phyloP scores from a whole-genome alignment of 768 basidiomycete species.

The Amanita rimosa region DNA sequence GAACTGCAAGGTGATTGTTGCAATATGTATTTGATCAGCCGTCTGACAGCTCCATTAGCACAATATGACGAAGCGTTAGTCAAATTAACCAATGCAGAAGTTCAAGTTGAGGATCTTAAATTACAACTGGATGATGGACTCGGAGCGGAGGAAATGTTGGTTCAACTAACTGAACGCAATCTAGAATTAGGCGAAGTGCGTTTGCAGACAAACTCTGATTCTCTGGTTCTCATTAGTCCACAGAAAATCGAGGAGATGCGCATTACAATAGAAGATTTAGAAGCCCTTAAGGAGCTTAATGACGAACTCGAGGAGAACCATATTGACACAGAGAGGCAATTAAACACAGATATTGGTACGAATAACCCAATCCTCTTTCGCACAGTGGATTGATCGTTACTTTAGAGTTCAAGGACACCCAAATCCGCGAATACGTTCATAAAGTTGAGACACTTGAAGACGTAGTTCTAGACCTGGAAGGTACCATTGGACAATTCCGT shows the following conservation, averaged over 20 bases:
- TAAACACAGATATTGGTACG: conserved; percentile 85
- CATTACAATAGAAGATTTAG: conserved; percentile 91
- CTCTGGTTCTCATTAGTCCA: not conserved
- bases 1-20: conserved; percentile 58
- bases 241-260: conserved; percentile 98
- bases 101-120: conserved; percentile 90
- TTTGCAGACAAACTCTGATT: not conserved
- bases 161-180: conserved; percentile 90
- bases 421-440: conserved; percentile 54
- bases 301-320: conserved; percentile 98
- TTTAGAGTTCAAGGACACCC: conserved; percentile 57
- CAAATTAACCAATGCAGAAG: conserved; percentile 81
- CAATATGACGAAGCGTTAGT: conserved; percentile 72
- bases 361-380: not conserved
- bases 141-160: conserved; percentile 93
- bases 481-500: conserved; percentile 84
- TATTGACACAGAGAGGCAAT: conserved; percentile 80
- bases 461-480: conserved; percentile 73
- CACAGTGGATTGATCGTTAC: not conserved
- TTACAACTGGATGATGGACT: conserved; percentile 89
- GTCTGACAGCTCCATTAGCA: conserved; percentile 26
- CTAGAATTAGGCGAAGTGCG: conserved; percentile 80
- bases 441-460: conserved; percentile 68
- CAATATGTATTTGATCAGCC: not conserved
- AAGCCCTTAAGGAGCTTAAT: conserved; percentile 89